phyloP scores from a whole-genome alignment of 768 basidiomycete genomes.

The Tylopilus sp. region DNA sequence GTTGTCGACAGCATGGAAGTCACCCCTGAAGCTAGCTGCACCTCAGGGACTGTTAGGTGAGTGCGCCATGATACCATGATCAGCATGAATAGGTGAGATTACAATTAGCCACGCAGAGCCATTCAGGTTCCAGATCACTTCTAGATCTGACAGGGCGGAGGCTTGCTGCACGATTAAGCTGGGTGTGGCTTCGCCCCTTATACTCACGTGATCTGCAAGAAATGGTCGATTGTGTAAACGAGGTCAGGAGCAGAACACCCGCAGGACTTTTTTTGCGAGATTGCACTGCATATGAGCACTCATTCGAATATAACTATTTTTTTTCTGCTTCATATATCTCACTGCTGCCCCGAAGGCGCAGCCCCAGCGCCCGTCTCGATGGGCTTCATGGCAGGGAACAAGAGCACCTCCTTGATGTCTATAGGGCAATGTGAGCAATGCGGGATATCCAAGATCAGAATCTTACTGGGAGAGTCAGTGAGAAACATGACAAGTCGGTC shows the following conservation, averaged over 20 bases:
- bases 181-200: neutral
- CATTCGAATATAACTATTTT: conserved; percentile 20
- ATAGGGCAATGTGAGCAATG: conserved; percentile 6
- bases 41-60: conserved; percentile 44
- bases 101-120: conserved; percentile 44
- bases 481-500: conserved; percentile 99
- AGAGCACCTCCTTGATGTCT: conserved; percentile 96
- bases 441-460: neutral
- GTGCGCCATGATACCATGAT: conserved; percentile 7
- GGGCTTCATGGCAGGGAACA: conserved; percentile 98
- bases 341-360: conserved; percentile 25
- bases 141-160: conserved; percentile 43
- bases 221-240: neutral
- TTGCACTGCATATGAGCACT: neutral
- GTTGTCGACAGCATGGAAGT: conserved; percentile 41
- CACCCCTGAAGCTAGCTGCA: conserved; percentile 41
- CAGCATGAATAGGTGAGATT: too few species aligned
- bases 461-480: conserved; percentile 87
- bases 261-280: neutral
- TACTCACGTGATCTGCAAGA: neutral
- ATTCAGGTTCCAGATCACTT: conserved; percentile 52
- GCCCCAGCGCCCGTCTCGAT: conserved; percentile 45
- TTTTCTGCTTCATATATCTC: conserved; percentile 14
- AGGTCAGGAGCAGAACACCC: neutral
- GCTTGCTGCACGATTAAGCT: conserved; percentile 2